These are phyloP conservation scores for Aphanomyces euteiches DNA, from an alignment of 352 stramenopile genomes.

Conservation along the genomic window DNA sequence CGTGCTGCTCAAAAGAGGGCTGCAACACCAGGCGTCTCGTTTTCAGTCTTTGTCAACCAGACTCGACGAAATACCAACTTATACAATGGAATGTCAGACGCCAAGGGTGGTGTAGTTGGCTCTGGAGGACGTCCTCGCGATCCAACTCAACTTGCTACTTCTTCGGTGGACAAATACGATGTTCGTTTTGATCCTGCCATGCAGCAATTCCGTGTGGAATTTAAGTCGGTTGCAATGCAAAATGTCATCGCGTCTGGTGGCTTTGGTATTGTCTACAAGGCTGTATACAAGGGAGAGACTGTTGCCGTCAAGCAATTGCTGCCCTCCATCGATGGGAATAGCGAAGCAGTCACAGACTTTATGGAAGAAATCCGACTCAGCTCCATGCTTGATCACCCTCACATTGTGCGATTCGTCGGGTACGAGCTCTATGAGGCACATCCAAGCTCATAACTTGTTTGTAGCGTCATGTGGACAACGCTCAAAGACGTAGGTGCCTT, in stretches of 20 bases:
- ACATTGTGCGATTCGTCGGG: conserved; percentile 53
- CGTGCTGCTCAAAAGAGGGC: background rate
- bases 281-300: conserved; percentile 35
- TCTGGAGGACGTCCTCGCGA: conserved; percentile 12
- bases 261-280: conserved; percentile 58
- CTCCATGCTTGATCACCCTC: conserved; percentile 48
- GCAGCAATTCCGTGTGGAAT: conserved; percentile 45
- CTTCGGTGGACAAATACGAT: conserved; percentile 50
- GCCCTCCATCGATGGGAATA: conserved; percentile 32
- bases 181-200: conserved; percentile 63
- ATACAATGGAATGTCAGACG: background rate
- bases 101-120: background rate
- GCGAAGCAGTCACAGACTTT: conserved; percentile 38
- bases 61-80: background rate
- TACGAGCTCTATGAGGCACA: background rate
- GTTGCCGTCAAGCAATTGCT: conserved; percentile 51
- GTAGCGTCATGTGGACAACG: conserved; percentile 48
- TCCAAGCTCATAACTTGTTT: too few relatives aligned
- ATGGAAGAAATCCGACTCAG: conserved; percentile 68
- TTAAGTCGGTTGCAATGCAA: conserved; percentile 47
- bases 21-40: conserved; percentile 15
- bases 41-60: conserved; percentile 17
- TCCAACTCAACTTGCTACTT: conserved; percentile 1
- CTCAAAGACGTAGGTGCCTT: conserved; percentile 52
- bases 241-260: conserved; percentile 48